These are phyloP conservation scores for Martensiomyces pterosporus DNA, from an alignment of 192 early-diverging fungal genomes.

Conservation along the genomic window DNA sequence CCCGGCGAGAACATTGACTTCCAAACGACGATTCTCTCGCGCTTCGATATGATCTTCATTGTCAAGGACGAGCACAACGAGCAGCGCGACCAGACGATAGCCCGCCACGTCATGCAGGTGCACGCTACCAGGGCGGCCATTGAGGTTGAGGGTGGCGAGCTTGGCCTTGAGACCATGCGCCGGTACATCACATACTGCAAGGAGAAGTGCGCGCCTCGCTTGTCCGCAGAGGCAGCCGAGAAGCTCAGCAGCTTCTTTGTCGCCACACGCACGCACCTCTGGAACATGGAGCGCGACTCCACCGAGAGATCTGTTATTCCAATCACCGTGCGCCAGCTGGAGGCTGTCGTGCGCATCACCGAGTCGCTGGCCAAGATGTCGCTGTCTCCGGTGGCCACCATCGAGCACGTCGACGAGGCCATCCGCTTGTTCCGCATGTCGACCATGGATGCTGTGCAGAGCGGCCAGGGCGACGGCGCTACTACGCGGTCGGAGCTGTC, in stretches of 20 bases:
- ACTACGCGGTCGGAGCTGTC: conserved; percentile 70
- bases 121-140: conserved; percentile 74
- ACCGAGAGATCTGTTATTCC: conserved; percentile 81
- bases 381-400: conserved; percentile 76
- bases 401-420: conserved; percentile 93
- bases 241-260: conserved; percentile 95
- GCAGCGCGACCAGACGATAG: conserved; percentile 84
- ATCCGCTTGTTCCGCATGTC: conserved; percentile 96
- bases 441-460: conserved; percentile 95
- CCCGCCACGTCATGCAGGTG: conserved; percentile 92
- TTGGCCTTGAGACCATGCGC: conserved; percentile 92
- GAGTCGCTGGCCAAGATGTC: conserved; percentile 97
- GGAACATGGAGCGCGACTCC: conserved; percentile 68
- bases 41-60: conserved; percentile 99
- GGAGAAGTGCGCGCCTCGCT: conserved; percentile 86
- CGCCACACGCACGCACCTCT: conserved; percentile 79
- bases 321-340: conserved; percentile 94
- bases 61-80: conserved; percentile 97
- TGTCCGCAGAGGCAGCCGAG: conserved; percentile 83
- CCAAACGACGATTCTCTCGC: conserved; percentile 98
- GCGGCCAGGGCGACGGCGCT: conserved; percentile 78
- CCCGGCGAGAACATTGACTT: conserved; percentile 99
- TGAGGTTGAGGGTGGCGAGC: conserved; percentile 69
- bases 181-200: conserved; percentile 96
- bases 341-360: conserved; percentile 97